A percentile compares a stretch with the other conserved stretches of the same genome.
Conservation (phyloP, 306 rosid species). For the Trifolium subterraneum region DNA sequence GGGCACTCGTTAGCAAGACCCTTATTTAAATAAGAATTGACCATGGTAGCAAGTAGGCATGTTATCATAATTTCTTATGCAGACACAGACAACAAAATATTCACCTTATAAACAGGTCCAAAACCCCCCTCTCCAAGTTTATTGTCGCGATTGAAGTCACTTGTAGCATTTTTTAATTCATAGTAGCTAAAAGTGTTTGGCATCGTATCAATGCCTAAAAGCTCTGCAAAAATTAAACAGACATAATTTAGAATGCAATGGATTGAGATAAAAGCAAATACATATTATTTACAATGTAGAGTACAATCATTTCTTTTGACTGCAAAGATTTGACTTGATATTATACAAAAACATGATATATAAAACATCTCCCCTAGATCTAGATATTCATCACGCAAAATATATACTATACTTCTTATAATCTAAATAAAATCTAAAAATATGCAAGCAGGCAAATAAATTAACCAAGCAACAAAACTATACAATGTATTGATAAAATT, state of each 20-base stretch:
- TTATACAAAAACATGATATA: background rate
- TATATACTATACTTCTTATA: too few species aligned
- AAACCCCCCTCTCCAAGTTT: too few species aligned
- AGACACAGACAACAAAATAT: constrained; percentile 5
- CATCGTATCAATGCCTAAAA: constrained; percentile 66
- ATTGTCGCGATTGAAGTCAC: constrained; percentile 51
- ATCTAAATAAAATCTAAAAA: too few species aligned
- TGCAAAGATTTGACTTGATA: background rate
- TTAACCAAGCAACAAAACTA: background rate
- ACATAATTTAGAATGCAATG: constrained; percentile 1
- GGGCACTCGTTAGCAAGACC: too few species aligned
- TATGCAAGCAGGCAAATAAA: too few species aligned
- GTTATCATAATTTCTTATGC: background rate
- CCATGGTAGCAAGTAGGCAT: too few species aligned
- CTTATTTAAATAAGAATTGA: too few species aligned
- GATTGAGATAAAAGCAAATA: constrained; percentile 1
- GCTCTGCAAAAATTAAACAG: constrained; percentile 54
- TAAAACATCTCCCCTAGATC: background rate
- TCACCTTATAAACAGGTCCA: background rate
- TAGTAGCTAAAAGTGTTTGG: constrained; percentile 70
- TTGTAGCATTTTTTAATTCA: constrained; percentile 67
- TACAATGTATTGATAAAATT: background rate
- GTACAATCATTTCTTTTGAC: background rate
- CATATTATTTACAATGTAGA: background rate
- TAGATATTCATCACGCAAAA: background rate